Evolutionary conservation across 2,329 filamentous ascomycete species (phyloP).

Genomic region (Nigrospora sphaerica): DNA sequence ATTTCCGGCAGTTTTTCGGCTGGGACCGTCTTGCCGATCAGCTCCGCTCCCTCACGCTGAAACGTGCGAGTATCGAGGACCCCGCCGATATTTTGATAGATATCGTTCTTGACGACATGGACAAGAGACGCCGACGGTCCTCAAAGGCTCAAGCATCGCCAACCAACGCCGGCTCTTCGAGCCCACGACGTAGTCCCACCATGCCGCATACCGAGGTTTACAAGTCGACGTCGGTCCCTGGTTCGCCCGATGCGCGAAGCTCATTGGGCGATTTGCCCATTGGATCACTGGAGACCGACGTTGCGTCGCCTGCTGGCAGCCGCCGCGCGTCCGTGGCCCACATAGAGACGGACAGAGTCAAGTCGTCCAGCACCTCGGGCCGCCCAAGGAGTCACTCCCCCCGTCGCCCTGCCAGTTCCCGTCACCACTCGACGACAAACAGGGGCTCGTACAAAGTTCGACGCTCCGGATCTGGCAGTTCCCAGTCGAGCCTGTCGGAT

Average conservation of each 20-base stretch:
- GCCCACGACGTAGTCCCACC: conserved; percentile 55
- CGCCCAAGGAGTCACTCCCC: conserved; percentile 76
- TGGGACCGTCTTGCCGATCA: conserved; percentile 95
- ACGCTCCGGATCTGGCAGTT: conserved; percentile 87
- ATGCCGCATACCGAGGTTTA: conserved; percentile 59
- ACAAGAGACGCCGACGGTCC: conserved; percentile 80
- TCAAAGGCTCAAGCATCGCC: conserved; percentile 81
- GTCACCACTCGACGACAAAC: conserved; percentile 60
- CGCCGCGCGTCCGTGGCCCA: conserved; percentile 37
- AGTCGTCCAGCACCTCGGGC: conserved; percentile 33
- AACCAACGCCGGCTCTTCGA: conserved; percentile 55
- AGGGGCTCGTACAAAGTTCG: conserved; percentile 69
- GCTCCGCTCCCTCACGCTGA: conserved; percentile 80
- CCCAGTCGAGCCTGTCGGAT: conserved; percentile 69
- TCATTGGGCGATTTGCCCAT: conserved; percentile 44
- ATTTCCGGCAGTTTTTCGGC: conserved; percentile 94
- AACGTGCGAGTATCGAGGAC: conserved; percentile 81
- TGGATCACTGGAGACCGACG: conserved; percentile 50
- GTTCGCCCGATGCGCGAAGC: conserved; percentile 46
- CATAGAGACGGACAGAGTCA: conserved; percentile 40
- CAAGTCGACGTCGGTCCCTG: conserved; percentile 62
- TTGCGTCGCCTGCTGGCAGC: conserved; percentile 23
- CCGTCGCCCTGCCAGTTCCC: conserved; percentile 65
- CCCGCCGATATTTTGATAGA: conserved; percentile 84
- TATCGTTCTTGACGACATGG: conserved; percentile 94